Conservation (phyloP, 805 yeast genomes). For the Candida tammaniensis region DNA sequence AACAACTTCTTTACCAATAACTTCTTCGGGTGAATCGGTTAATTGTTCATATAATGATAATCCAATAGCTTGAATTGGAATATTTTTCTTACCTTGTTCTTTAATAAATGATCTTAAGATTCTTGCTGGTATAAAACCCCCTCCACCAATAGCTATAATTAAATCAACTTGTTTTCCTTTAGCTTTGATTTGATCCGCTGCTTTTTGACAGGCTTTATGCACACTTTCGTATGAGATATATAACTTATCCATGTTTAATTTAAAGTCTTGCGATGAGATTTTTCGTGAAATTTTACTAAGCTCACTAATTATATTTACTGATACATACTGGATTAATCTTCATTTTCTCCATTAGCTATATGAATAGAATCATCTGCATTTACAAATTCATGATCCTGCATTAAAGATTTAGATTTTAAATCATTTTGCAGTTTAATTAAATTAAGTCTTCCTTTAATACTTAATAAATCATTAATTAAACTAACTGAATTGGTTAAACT, state of each 20-base stretch:
- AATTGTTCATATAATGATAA: constrained; percentile 61
- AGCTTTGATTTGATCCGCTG: constrained; percentile 51
- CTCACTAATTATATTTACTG: constrained; percentile 8
- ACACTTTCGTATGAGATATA: constrained; percentile 77
- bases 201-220: constrained; percentile 77
- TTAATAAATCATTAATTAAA: constrained; percentile 63
- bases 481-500: constrained; percentile 55
- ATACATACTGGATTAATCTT: constrained; percentile 17
- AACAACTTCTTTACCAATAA: constrained; percentile 74
- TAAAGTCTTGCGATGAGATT: constrained; percentile 5
- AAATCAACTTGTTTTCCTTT: constrained; percentile 48
- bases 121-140: constrained; percentile 70
- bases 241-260: constrained; percentile 35
- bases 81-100: constrained; percentile 57
- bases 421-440: constrained; percentile 73
- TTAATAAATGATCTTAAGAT: constrained; percentile 63
- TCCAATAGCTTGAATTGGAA: constrained; percentile 70
- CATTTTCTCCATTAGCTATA: constrained; percentile 40
- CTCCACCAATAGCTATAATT: constrained; percentile 70
- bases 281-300: too few species aligned
- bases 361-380: constrained; percentile 31
- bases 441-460: constrained; percentile 83
- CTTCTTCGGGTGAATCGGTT: constrained; percentile 28
- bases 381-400: constrained; percentile 17
- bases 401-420: constrained; percentile 44